phyloP scores from a whole-genome alignment of 192 early-diverging fungal species.

The Coemansia sp. region DNA sequence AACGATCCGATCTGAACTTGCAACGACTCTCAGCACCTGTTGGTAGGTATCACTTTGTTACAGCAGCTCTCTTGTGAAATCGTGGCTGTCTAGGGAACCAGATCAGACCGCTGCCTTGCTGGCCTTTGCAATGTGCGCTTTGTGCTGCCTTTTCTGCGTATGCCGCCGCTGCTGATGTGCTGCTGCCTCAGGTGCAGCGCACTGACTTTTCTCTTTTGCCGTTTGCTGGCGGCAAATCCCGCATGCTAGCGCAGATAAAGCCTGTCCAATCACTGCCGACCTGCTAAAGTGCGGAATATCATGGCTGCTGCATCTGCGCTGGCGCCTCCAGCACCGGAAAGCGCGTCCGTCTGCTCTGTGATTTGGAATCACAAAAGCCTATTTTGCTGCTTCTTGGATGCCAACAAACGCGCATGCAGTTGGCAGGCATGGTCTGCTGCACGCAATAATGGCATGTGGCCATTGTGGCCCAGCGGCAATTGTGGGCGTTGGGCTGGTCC shows the following conservation, averaged over 20 bases:
- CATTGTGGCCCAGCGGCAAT: slow-evolving; percentile 3
- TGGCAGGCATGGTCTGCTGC: not conserved
- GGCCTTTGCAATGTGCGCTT: not conserved
- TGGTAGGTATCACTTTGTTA: not conserved
- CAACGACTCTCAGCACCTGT: not conserved
- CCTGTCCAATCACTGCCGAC: not conserved
- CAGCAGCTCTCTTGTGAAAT: not conserved
- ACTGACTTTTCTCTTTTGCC: slow-evolving; percentile 5
- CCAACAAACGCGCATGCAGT: slow-evolving; percentile 5
- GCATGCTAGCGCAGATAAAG: not conserved
- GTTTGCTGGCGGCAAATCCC: not conserved
- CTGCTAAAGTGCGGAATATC: not conserved
- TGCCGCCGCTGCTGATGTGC: not conserved
- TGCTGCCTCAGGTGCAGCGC: not conserved
- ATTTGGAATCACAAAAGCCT: slow-evolving; percentile 3
- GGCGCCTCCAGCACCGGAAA: not conserved
- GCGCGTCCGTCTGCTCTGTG: slow-evolving; percentile 2
- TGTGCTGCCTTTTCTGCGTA: not conserved
- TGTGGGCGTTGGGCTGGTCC: not conserved
- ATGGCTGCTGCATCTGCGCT: not conserved
- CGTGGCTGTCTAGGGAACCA: not conserved
- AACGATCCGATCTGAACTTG: not conserved
- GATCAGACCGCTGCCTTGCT: not conserved
- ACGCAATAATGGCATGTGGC: not conserved
- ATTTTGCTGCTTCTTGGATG: slow-evolving; percentile 8